These are phyloP conservation scores for Buddleja alternifolia DNA, from an alignment of 257 asterid species.

Conservation along the genomic window DNA sequence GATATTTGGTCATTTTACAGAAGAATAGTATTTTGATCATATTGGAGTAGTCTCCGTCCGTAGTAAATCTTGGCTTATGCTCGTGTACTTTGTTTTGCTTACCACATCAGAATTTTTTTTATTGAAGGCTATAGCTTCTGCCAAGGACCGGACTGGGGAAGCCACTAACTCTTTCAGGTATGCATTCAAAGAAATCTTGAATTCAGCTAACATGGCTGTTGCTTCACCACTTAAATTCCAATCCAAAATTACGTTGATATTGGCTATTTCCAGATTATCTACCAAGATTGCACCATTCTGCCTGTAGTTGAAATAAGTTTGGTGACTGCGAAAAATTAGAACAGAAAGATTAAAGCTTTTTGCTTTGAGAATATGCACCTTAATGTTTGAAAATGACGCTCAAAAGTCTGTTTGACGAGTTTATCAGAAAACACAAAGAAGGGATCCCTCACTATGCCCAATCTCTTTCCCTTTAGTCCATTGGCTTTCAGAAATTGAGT, in stretches of 20 bases:
- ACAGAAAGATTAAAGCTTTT: background rate
- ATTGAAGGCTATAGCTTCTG: conserved; percentile 46
- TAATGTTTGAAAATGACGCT: conserved; percentile 31
- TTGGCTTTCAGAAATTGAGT: conserved; percentile 41
- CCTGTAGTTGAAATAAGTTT: conserved; percentile 27
- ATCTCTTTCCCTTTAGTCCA: conserved; percentile 49
- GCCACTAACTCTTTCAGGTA: conserved; percentile 37
- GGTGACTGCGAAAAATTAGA: background rate
- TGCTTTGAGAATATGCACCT: conserved; percentile 30
- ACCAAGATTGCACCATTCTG: conserved; percentile 43
- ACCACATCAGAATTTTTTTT: conserved; percentile 36
- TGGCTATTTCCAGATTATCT: conserved; percentile 37
- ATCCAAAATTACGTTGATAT: conserved; percentile 22
- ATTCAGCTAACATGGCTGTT: conserved; percentile 34
- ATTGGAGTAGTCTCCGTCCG: no score
- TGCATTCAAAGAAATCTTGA: conserved; percentile 39
- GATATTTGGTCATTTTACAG: no score
- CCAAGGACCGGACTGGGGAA: conserved; percentile 49
- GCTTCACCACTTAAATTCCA: conserved; percentile 19
- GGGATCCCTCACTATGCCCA: conserved; percentile 41
- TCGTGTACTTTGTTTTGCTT: background rate
- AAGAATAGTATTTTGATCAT: no score
- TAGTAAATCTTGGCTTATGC: no score
- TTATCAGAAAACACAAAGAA: conserved; percentile 24
- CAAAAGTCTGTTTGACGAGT: conserved; percentile 20